Evolutionary conservation across 495 filamentous ascomycete species (phyloP), one percentile per base, ranked within the genome.

Genomic region (Penicillium coprophilum): DNA sequence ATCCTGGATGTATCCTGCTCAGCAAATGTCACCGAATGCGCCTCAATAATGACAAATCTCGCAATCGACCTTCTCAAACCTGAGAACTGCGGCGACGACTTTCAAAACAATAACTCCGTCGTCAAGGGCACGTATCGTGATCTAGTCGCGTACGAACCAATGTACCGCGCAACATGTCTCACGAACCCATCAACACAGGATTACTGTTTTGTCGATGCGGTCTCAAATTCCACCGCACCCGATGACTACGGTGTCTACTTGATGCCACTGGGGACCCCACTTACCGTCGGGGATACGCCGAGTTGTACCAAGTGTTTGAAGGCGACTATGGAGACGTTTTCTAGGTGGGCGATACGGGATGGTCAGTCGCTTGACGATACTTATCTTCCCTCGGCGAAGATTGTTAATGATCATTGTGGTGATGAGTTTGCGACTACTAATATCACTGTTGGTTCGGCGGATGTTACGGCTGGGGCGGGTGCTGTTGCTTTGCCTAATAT

Each of bases 81-180:
- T 19, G 70, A 69, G 6, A 83, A 85, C 68, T 98, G 94, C 74
- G 86, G 81, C 9, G 53, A 76, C 36, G 94, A 97, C 65, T 90
- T 84, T 65, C 44, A 71, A 2, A 66, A 73, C 10, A 71, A 83
- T 54, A 89, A 94, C 57, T 80, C 87, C 1, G 65, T 87, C 27
- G 90, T 97, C 41, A 66, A 83, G 39, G 76, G 87, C 53, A 88
- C 91, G 15, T 93, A 92, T 65, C 72, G 79, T 47, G 87, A 87
- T 34, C 77, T 96, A 56, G 70, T 87, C 45, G 79, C 86, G 38
- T 96, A 94, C 66, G 75, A 85, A 31, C 81, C 87, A 19, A 68
- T 96, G 30, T 96, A 91, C 70, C 77, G 77, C n/a, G 89, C 90
- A 0, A 84, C 83, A 6, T 98, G 94, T 67, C 75, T 92, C 31